Evolutionary conservation across 148 eudicot species (phyloP).

Genomic region (Rhododendron vialii): DNA sequence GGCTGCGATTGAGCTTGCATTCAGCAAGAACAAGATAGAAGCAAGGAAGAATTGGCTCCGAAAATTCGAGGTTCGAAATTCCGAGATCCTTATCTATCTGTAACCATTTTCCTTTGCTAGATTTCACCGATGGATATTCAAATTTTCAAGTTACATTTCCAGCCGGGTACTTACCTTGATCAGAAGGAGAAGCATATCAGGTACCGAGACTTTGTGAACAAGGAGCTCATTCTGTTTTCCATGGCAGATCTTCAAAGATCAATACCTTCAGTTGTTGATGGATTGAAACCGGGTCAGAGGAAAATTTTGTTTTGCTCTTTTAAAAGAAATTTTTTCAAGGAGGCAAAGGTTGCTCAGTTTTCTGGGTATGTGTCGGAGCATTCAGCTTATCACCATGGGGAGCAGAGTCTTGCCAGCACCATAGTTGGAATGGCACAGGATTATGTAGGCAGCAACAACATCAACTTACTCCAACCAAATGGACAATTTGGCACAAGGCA

Average conservation of each 20-base stretch:
- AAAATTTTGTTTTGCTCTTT: constrained; percentile 84
- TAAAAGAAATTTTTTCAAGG: constrained; percentile 57
- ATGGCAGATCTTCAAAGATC: constrained; percentile 93
- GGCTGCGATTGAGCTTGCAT: constrained; percentile 91
- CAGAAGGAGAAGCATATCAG: constrained; percentile 53
- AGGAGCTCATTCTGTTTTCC: constrained; percentile 86
- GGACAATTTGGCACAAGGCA: constrained; percentile 90
- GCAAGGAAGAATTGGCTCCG: constrained; percentile 92
- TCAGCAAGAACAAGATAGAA: constrained; percentile 92
- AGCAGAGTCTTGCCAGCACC: constrained; percentile 73
- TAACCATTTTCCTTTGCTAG: background rate
- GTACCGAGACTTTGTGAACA: constrained; percentile 88
- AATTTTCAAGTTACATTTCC: no score
- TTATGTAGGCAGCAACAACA: constrained; percentile 79
- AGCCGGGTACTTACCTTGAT: constrained; percentile 75
- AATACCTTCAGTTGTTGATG: constrained; percentile 89
- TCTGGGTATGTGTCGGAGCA: constrained; percentile 87
- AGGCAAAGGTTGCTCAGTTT: constrained; percentile 80
- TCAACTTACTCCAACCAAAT: constrained; percentile 67
- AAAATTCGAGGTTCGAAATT: constrained; percentile 57
- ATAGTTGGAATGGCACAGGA: constrained; percentile 95
- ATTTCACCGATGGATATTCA: no score
- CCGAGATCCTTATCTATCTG: background rate
- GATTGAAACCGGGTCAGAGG: constrained; percentile 95
- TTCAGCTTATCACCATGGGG: constrained; percentile 94